phyloP scores from a whole-genome alignment of 2,329 filamentous ascomycete species.

The Bipolaris sorokiniana region DNA sequence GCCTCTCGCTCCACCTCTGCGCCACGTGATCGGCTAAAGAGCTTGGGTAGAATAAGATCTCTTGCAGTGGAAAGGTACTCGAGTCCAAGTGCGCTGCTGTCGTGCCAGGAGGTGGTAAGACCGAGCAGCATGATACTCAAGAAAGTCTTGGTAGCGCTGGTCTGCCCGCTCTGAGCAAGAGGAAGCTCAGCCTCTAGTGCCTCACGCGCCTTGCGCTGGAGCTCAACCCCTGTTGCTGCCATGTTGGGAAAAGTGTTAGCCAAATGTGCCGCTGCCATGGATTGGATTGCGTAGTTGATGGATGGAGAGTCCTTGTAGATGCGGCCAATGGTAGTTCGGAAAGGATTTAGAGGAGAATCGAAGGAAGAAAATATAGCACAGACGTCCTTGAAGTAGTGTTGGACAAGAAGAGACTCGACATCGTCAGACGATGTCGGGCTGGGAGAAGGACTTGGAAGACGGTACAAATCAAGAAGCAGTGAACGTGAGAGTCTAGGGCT shows the following conservation, averaged over 20 bases:
- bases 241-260: conserved; percentile 64
- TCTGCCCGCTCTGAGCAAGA: conserved; percentile 51
- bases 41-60: conserved; percentile 53
- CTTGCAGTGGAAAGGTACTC: conserved; percentile 59
- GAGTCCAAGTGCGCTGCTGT: conserved; percentile 61
- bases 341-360: conserved; percentile 67
- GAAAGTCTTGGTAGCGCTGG: conserved; percentile 58
- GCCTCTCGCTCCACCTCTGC: conserved; percentile 45
- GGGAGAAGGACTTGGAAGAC: conserved; percentile 44
- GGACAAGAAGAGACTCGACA: conserved; percentile 62
- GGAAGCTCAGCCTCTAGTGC: conserved; percentile 58
- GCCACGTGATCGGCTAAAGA: conserved; percentile 44
- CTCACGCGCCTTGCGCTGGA: conserved; percentile 60
- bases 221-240: conserved; percentile 57
- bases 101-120: conserved; percentile 66
- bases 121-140: conserved; percentile 65
- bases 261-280: conserved; percentile 67
- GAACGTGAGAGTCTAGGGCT: conserved; percentile 46
- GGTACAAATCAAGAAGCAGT: conserved; percentile 49
- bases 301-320: conserved; percentile 65
- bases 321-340: conserved; percentile 63
- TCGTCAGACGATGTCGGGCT: conserved; percentile 50
- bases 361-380: conserved; percentile 69
- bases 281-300: conserved; percentile 67
- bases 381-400: conserved; percentile 69